Evolutionary conservation across 768 basidiomycete species (phyloP).

Genomic region (Serendipita sp.): DNA sequence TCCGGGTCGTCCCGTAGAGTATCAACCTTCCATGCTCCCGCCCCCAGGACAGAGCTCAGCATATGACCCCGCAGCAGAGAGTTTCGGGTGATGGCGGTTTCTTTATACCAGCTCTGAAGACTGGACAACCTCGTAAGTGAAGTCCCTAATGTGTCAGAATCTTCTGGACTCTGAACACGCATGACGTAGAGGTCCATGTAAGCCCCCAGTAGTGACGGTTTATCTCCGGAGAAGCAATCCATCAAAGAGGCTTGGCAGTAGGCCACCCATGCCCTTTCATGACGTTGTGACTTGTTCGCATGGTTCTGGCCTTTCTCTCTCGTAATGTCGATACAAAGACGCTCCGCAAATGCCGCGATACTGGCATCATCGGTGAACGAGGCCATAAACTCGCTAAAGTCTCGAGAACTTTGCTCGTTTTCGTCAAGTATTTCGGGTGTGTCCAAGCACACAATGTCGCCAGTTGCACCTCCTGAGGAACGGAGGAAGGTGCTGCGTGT

Average conservation of each 20-base stretch:
- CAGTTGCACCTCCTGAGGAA: slow-evolving; percentile 57
- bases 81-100: not conserved
- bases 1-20: not conserved
- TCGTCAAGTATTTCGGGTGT: slow-evolving; percentile 59
- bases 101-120: slow-evolving; percentile 1
- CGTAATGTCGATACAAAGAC: slow-evolving; percentile 39
- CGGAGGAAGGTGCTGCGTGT: slow-evolving; percentile 82
- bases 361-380: slow-evolving; percentile 71
- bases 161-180: not conserved
- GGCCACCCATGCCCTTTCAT: slow-evolving; percentile 10
- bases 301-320: slow-evolving; percentile 11
- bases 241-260: slow-evolving; percentile 64
- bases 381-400: slow-evolving; percentile 70
- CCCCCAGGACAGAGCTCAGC: not conserved
- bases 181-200: not conserved
- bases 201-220: slow-evolving; percentile 24
- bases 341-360: slow-evolving; percentile 68
- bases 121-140: too few species aligned
- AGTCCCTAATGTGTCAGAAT: not conserved
- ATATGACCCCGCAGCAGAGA: not conserved
- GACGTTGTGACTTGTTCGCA: slow-evolving; percentile 29
- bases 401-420: slow-evolving; percentile 48
- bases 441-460: slow-evolving; percentile 72
- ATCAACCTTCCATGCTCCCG: not conserved
- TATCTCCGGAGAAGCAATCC: slow-evolving; percentile 85